Evolutionary conservation across 768 basidiomycete genomes (phyloP), one percentile per base, ranked within the genome.

Genomic region (Obba rivulosa): DNA sequence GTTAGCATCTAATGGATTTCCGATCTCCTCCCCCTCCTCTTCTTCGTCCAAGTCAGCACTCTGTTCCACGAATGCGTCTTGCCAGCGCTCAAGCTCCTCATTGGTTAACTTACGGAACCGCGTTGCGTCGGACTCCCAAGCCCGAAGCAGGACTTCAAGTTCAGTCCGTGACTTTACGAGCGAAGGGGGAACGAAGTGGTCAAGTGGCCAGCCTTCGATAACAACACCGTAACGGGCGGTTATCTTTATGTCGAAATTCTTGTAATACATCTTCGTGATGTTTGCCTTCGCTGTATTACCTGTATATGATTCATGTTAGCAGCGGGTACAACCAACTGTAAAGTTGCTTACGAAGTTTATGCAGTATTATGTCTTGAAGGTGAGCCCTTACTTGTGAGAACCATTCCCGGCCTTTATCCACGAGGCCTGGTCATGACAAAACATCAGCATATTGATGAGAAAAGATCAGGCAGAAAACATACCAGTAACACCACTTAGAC

Each of bases 191-290:
- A n/a, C 34, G 53, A 62, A 58, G 14, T 45, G 37, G 7, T 28
- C 14, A 17, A 58, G 55, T 4, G 59, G 61, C 61, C 61, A 62
- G 43, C 43, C 45, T 23, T 58, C 51, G 35, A 55, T 11, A 31
- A 57, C 46, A 20, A 62, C 45, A 35, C 53, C 44, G 35, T 54
- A 41, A 24, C 8, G 41, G 8, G 21, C 16, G 8, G 61, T 62
- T 45, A 62, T 55, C 39, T 52, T 48, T 2, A 43, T 23, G 14
- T 56, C 55, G 45, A 60, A 60, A 28, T 55, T 54, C 17, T 28
- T 17, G 37, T 62, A 60, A 34, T 17, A 38, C 61, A 62, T 62
- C 1, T 41, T 21, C 45, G 22, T 5, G 38, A 46, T 18, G 24
- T 28, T 17, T 23, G 23, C 44, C 21, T 16, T 7, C 14, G 37